These are phyloP conservation scores for Fistulinella prunicolor DNA, from an alignment of 768 basidiomycete species.

Conservation along the genomic window DNA sequence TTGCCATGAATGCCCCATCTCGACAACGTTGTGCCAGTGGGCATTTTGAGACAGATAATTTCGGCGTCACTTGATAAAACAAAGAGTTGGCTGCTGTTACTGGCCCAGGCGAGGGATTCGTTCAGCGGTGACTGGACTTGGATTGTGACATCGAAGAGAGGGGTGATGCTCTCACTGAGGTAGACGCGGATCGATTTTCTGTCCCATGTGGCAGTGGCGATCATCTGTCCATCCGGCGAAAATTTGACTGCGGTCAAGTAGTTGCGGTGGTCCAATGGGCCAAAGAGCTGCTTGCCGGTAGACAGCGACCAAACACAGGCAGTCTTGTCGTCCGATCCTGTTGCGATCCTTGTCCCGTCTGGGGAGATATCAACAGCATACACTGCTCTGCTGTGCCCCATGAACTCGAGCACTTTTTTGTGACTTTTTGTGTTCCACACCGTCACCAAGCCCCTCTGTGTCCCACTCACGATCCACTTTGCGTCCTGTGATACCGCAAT, in stretches of 20 bases:
- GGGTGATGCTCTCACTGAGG: not conserved
- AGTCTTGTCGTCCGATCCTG: not conserved
- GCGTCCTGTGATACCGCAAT: conserved; percentile 4
- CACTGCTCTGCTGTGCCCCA: conserved; percentile 1
- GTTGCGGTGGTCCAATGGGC: not conserved
- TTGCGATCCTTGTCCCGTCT: not conserved
- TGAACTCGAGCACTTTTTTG: not conserved
- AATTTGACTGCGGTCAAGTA: not conserved
- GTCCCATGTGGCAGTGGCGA: not conserved
- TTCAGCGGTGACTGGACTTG: not conserved
- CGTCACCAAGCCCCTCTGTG: conserved; percentile 2
- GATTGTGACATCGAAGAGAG: not conserved
- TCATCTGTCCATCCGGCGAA: not conserved
- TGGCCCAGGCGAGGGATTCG: not conserved
- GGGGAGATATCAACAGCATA: conserved; percentile 5
- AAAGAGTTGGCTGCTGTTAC: not conserved
- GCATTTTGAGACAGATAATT: not conserved
- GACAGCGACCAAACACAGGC: not conserved
- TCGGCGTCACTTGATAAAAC: not conserved
- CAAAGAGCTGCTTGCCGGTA: not conserved
- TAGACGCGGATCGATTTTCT: not conserved
- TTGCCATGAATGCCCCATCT: not conserved
- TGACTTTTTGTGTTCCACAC: not conserved
- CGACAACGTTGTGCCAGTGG: not conserved
- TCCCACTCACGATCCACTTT: conserved; percentile 5